A percentile compares a stretch with the other conserved stretches of the same genome.
Conservation (phyloP, 768 basidiomycete genomes). For the Lactifluus echinatus region DNA sequence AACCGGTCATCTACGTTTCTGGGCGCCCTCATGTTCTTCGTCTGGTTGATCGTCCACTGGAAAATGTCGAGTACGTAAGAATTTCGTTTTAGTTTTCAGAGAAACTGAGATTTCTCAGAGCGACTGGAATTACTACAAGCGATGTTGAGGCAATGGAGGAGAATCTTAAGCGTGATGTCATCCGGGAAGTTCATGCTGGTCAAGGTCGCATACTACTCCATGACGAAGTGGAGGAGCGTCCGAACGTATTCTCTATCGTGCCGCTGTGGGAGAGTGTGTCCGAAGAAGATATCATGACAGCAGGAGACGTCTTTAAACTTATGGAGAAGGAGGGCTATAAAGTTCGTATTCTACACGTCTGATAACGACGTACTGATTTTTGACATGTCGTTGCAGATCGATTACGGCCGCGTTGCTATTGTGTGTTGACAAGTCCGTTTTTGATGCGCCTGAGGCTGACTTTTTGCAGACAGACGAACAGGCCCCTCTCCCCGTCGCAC, state of each 20-base stretch:
- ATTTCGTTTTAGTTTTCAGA: neutral
- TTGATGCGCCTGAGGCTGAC: neutral
- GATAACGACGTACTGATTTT: neutral
- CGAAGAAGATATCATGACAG: conserved; percentile 79
- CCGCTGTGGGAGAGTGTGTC: conserved; percentile 90
- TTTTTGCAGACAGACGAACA: conserved; percentile 85
- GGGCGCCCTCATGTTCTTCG: conserved; percentile 88
- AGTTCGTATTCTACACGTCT: conserved; percentile 30
- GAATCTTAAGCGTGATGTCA: conserved; percentile 78
- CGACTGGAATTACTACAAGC: conserved; percentile 85
- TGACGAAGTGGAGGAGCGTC: conserved; percentile 90
- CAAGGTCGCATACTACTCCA: conserved; percentile 82
- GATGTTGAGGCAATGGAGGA: conserved; percentile 91
- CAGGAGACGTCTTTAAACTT: conserved; percentile 70
- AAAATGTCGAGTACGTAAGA: conserved; percentile 80
- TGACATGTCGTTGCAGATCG: conserved; percentile 42
- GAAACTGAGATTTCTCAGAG: conserved; percentile 44
- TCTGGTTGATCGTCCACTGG: conserved; percentile 76
- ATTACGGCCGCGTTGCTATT: conserved; percentile 85
- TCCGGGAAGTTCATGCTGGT: conserved; percentile 65
- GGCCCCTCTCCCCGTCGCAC: conserved; percentile 83
- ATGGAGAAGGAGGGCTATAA: conserved; percentile 70
- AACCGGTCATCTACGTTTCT: conserved; percentile 86
- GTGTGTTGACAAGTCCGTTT: conserved; percentile 37
- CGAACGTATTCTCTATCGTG: conserved; percentile 83